Evolutionary conservation across 202 grass and related monocot genomes (phyloP).

Genomic region (Carex arenaria): DNA sequence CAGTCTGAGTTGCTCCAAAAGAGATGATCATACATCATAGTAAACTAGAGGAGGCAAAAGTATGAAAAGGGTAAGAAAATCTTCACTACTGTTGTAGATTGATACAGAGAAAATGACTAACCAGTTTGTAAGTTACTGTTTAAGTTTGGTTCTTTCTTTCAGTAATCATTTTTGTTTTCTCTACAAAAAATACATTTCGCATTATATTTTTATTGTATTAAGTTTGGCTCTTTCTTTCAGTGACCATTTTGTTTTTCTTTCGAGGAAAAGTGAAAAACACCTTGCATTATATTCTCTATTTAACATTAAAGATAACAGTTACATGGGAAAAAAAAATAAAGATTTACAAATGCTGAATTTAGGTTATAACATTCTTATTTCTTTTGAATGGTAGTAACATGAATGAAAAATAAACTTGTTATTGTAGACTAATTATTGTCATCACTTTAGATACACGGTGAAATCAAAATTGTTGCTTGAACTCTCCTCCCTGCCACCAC

Average conservation of each 20-base stretch:
- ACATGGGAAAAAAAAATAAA: background rate
- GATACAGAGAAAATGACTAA: background rate
- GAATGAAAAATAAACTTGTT: background rate
- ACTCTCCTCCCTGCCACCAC: background rate
- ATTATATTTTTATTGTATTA: background rate
- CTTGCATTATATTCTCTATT: background rate
- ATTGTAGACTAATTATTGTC: background rate
- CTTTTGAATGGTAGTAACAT: background rate
- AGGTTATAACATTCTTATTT: background rate
- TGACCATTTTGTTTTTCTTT: background rate
- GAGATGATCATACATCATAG: too few relatives aligned
- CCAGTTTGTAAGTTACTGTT: background rate
- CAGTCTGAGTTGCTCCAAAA: too few relatives aligned
- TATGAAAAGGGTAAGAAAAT: background rate
- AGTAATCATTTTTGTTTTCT: background rate
- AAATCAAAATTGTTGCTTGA: constrained; percentile 34
- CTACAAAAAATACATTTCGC: background rate
- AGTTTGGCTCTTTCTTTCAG: background rate
- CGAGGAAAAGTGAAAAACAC: background rate
- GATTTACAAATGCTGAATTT: background rate
- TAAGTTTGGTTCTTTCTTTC: background rate
- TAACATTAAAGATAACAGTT: background rate
- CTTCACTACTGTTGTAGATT: background rate
- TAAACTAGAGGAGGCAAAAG: background rate
- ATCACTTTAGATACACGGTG: constrained; percentile 54